Conservation (phyloP, 257 asterid genomes). For the Knoxia roxburghii region DNA sequence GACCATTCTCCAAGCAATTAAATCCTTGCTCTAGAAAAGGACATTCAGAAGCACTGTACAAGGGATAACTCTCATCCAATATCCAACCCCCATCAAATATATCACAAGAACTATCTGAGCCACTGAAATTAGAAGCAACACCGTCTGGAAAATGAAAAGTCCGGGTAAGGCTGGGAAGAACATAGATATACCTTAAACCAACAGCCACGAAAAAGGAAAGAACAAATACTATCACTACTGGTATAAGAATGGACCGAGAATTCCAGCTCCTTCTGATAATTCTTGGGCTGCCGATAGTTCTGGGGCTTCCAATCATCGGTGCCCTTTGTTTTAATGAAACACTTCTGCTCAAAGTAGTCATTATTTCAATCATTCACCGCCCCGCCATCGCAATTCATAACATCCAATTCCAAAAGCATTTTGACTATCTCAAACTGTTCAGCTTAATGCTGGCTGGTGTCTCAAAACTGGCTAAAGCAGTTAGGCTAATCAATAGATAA, state of each 20-base stretch:
- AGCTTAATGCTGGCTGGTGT: background rate
- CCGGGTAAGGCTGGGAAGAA: constrained; percentile 54
- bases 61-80: constrained; percentile 44
- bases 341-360: constrained; percentile 39
- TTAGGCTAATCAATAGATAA: background rate
- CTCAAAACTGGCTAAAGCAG: background rate
- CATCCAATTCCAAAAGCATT: constrained; percentile 3
- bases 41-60: constrained; percentile 71
- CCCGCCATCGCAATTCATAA: constrained; percentile 4
- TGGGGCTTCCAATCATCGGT: constrained; percentile 42
- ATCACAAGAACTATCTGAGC: constrained; percentile 36
- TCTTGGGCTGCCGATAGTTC: constrained; percentile 49
- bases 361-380: constrained; percentile 1
- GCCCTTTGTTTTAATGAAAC: constrained; percentile 54
- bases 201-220: constrained; percentile 50
- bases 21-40: constrained; percentile 75
- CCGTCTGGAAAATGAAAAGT: constrained; percentile 40
- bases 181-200: constrained; percentile 53
- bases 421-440: background rate
- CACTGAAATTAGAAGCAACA: constrained; percentile 26
- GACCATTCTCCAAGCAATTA: constrained; percentile 63
- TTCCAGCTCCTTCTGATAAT: constrained; percentile 36
- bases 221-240: constrained; percentile 38
- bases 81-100: constrained; percentile 68
- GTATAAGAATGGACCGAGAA: constrained; percentile 29